Evolutionary conservation across 2,329 filamentous ascomycete genomes (phyloP), one percentile per base, ranked within the genome.

Genomic region (Neodidymelliopsis sp.): DNA sequence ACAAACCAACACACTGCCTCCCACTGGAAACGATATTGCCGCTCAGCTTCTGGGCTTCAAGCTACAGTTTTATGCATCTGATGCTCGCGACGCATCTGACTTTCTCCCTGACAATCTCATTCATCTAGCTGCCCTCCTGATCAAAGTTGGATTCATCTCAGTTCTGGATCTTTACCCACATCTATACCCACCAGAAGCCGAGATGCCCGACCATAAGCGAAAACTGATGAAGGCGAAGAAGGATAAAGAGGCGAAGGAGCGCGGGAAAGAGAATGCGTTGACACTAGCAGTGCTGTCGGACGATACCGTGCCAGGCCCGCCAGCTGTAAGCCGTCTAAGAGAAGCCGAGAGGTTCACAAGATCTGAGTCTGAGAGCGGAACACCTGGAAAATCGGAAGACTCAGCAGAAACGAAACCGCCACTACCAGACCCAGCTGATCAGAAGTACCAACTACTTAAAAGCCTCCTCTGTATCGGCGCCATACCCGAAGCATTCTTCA

Each of bases 31-130:
- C 69, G 85, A 88, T 31, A 90, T 95, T 50, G 94, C 94, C 1
- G 95, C 95, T 22, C 94, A 97, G 70, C 82, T 99, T 3, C 85
- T 99, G 11, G 94, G 94, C 4, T 99, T 99, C 81, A 99, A 99
- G 74, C 82, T 99, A 39, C 89, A 90, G 11, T 99, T 96, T 72
- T 99, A 99, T 68, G 89, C 90, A 29, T 95, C 91, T 0, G 79
- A 86, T 20, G 86, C 88, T 25, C 84, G 93, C 46, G 85, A 90
- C 51, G 82, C 86, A 43, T 78, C 82, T 1, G 94, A 97, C 64
- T 81, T 86, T 2, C 80, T 97, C 2, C 94, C 94, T 0, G 90
- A 94, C 28, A 99, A 99, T 62, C 80, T 99, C 3, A 90, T 97
- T 22, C 96, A 94, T 60, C 82, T 99, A 13, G 88, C 92, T 0